Conservation (phyloP, 345 rosid genomes). For the thale cress (Arabidopsis thaliana) region TAIR10.1 NC_003071.7:14429501-14430000, state of each 20-base stretch:
- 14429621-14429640: slow-evolving; percentile 37
- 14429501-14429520: slow-evolving; percentile 61
- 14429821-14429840: slow-evolving; percentile 51
- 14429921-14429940: slow-evolving; percentile 57
- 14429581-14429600: slow-evolving; percentile 40
- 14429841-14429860: slow-evolving; percentile 43
- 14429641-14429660: slow-evolving; percentile 28
- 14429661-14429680: slow-evolving; percentile 37
- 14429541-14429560: slow-evolving; percentile 49
- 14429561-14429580: slow-evolving; percentile 15
- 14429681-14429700: slow-evolving; percentile 37
- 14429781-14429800: slow-evolving; percentile 49
- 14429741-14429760: slow-evolving; percentile 95
- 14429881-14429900: slow-evolving; percentile 74
- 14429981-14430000: not conserved
- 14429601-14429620: slow-evolving; percentile 33
- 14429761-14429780: slow-evolving; percentile 79
- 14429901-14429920: slow-evolving; percentile 83
- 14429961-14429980: slow-evolving; percentile 11
- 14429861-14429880: slow-evolving; percentile 97
- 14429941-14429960: not conserved
- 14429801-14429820: slow-evolving; percentile 45
- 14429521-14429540: slow-evolving; percentile 15
- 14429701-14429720: slow-evolving; percentile 40
- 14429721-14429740: slow-evolving; percentile 66